Evolutionary conservation across 2,329 filamentous ascomycete genomes (phyloP).

Genomic region (Penicillium verrucosum): DNA sequence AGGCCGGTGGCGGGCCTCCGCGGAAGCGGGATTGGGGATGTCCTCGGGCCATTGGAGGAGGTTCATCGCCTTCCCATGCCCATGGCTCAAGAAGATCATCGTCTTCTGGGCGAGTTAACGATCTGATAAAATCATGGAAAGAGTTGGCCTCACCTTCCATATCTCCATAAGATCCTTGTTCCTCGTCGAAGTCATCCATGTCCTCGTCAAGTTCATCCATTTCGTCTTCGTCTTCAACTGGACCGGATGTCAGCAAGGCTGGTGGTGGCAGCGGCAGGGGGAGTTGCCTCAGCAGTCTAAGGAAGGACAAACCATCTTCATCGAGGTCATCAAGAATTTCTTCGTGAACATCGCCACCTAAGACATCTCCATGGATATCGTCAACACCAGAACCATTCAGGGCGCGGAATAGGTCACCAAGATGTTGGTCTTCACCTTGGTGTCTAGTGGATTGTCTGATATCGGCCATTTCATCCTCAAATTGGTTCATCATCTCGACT

Average conservation of each 20-base stretch:
- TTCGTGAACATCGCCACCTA: slow-evolving; percentile 49
- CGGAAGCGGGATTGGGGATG: slow-evolving; percentile 55
- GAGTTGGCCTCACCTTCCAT: slow-evolving; percentile 30
- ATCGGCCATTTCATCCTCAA: slow-evolving; percentile 42
- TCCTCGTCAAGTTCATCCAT: slow-evolving; percentile 47
- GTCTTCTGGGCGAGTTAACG: slow-evolving; percentile 31
- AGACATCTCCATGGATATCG: slow-evolving; percentile 43
- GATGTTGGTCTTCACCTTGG: slow-evolving; percentile 42
- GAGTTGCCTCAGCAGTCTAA: not conserved
- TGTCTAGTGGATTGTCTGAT: slow-evolving; percentile 39
- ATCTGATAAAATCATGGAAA: not conserved
- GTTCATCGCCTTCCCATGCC: slow-evolving; percentile 56
- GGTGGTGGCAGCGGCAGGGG: not conserved
- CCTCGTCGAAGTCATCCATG: slow-evolving; percentile 45
- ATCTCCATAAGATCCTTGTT: slow-evolving; percentile 41
- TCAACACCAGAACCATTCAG: slow-evolving; percentile 43
- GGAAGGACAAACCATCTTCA: slow-evolving; percentile 50
- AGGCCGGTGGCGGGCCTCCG: slow-evolving; percentile 55
- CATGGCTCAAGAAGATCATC: slow-evolving; percentile 44
- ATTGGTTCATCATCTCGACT: slow-evolving; percentile 44
- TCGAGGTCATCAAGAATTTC: slow-evolving; percentile 54
- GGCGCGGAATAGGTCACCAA: slow-evolving; percentile 48
- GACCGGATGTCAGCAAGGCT: slow-evolving; percentile 36
- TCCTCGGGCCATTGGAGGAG: slow-evolving; percentile 39
- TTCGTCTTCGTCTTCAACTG: slow-evolving; percentile 57